These are phyloP conservation scores for Teratosphaeriaceae sp. DNA, from an alignment of 2,329 filamentous ascomycete species.

Conservation along the genomic window DNA sequence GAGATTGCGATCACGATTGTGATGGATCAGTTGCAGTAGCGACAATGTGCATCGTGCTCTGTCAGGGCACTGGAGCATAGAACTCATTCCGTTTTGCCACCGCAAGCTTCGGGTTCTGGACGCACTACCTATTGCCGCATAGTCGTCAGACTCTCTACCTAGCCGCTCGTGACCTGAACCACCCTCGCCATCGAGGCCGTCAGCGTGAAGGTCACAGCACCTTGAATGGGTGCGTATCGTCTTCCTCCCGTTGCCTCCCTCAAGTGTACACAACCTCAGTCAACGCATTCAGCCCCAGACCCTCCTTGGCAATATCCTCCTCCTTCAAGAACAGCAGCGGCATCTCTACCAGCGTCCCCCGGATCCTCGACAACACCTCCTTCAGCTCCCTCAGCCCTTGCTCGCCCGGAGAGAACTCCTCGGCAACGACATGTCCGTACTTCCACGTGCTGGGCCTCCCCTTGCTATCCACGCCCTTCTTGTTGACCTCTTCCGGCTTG, in stretches of 20 bases:
- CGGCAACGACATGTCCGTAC: slow-evolving; percentile 75
- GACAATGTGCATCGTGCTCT: too few relatives aligned
- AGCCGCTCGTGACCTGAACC: too few relatives aligned
- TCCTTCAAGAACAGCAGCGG: slow-evolving; percentile 79
- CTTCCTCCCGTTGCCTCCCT: not conserved
- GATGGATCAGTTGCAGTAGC: too few relatives aligned
- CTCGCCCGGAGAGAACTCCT: slow-evolving; percentile 40
- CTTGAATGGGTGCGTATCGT: too few relatives aligned
- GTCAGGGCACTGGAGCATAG: too few relatives aligned
- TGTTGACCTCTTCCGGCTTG: slow-evolving; percentile 35
- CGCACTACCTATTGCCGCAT: too few relatives aligned
- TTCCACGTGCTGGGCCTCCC: slow-evolving; percentile 56
- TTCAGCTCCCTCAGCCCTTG: slow-evolving; percentile 44
- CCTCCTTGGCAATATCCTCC: slow-evolving; percentile 79
- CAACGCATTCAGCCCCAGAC: slow-evolving; percentile 51
- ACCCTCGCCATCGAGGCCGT: too few relatives aligned
- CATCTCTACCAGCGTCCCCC: slow-evolving; percentile 69
- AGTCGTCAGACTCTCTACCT: too few relatives aligned
- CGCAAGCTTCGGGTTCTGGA: too few relatives aligned
- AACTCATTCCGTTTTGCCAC: too few relatives aligned
- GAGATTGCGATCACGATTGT: too few relatives aligned
- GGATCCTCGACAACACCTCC: slow-evolving; percentile 66
- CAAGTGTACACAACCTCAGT: slow-evolving; percentile 45
- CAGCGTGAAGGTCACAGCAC: too few relatives aligned
- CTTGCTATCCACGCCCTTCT: slow-evolving; percentile 37